phyloP scores from a whole-genome alignment of 495 filamentous ascomycete genomes.

The Coniosporium apollinis region DNA sequence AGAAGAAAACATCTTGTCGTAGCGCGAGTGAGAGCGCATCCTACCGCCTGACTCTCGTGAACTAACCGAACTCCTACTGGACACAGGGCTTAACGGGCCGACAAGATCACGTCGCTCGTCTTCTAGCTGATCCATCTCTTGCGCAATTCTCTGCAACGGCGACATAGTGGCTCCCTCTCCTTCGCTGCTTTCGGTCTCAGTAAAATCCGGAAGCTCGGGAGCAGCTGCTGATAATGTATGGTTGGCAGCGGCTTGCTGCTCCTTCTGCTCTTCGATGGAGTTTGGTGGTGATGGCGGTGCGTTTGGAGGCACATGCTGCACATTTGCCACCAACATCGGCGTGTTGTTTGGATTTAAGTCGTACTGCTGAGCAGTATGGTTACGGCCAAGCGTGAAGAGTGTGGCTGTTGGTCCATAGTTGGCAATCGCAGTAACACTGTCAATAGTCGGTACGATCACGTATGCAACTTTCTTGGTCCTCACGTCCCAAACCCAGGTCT shows the following conservation, averaged over 20 bases:
- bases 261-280: constrained; percentile 44
- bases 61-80: constrained; percentile 26
- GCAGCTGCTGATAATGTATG: constrained; percentile 5
- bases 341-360: constrained; percentile 49
- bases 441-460: constrained; percentile 71
- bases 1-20: constrained; percentile 38
- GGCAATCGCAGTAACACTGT: constrained; percentile 62
- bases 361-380: constrained; percentile 85
- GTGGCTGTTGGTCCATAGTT: constrained; percentile 79
- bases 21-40: constrained; percentile 10
- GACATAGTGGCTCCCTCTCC: constrained; percentile 38
- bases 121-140: constrained; percentile 40
- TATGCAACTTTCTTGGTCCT: constrained; percentile 86
- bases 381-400: constrained; percentile 82
- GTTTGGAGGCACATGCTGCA: constrained; percentile 62
- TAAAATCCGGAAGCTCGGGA: constrained; percentile 30
- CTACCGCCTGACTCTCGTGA: constrained; percentile 27
- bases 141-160: constrained; percentile 45
- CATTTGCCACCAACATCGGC: constrained; percentile 60
- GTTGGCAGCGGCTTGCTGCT: constrained; percentile 13
- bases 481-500: constrained; percentile 92
- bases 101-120: constrained; percentile 30
- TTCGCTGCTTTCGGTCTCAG: constrained; percentile 48
- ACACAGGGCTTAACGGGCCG: constrained; percentile 25
- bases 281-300: constrained; percentile 64